A percentile compares a stretch with the other conserved stretches of the same genome.
phyloP scores from a whole-genome alignment of 345 rosid genomes.

The Eucalyptus dawsonii region DNA sequence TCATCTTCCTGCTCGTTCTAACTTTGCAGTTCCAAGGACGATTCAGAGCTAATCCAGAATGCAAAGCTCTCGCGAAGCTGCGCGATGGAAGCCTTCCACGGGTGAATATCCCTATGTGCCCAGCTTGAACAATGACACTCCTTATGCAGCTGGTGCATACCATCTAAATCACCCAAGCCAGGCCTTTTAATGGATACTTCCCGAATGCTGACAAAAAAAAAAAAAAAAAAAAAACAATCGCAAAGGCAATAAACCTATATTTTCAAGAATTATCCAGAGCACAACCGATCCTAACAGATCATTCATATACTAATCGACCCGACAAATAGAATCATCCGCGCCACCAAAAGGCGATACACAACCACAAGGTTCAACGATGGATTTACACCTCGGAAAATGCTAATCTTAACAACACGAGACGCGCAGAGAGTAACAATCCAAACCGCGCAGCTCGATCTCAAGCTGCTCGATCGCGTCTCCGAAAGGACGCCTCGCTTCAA shows the following conservation, averaged over 20 bases:
- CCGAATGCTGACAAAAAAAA: neutral
- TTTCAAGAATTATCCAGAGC: neutral
- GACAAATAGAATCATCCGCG: neutral
- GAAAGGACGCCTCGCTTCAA: neutral
- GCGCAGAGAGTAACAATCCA: neutral
- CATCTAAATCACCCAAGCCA: constrained; percentile 39
- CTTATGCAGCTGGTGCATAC: constrained; percentile 57
- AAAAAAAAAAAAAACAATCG: neutral
- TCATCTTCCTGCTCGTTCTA: constrained; percentile 34
- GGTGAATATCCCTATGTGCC: constrained; percentile 25
- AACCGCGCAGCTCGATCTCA: neutral
- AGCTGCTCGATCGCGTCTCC: neutral
- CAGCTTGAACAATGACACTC: constrained; percentile 55
- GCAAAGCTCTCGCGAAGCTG: constrained; percentile 12
- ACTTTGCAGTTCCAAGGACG: constrained; percentile 13
- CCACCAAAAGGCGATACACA: neutral
- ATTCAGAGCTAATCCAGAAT: constrained; percentile 14
- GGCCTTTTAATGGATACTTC: neutral
- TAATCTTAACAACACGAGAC: neutral
- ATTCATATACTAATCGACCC: neutral
- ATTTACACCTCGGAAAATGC: neutral
- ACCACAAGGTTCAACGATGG: neutral
- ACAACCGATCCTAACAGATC: neutral
- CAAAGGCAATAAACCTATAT: neutral
- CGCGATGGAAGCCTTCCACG: constrained; percentile 15